Base-by-base conservation (phyloP, 345 rosid species). In the Salix caprea region DNA sequence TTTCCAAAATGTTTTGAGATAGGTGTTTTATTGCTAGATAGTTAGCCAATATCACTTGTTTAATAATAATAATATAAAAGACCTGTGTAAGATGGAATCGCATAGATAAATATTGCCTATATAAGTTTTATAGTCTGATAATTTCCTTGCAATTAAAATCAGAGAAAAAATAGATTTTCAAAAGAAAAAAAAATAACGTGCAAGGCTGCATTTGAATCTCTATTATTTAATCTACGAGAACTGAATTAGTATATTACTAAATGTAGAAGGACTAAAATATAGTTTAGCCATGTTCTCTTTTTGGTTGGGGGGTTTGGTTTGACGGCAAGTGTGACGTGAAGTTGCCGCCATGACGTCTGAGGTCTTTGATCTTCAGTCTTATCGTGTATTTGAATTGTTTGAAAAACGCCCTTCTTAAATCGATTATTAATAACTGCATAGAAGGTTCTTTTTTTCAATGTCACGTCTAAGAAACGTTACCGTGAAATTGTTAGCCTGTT, bases 251-350 rank as follows among this genome's bases (percentile, higher is more conserved):
- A 23, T 9, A 58, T 58, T 4, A 3, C 64, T 10, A 23, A 4
- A 23, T 58, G 28, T 58, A 58, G 28, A n/a, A 1, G 64, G 64
- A 23, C 28, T n/a, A n/a, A 23, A 58, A n/a, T 58, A 58, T n/a
- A 58, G 5, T 58, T 23, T 58, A 24, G 11, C 64, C 5, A 2
- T 23, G 4, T 1, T 58, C 28, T 58, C 9, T 9, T 10, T 11
- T 58, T 24, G 13, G 15, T 0, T 30, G 36, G 14, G 56, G 78
- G 2, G 30, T 76, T 79, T 81, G 28, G 80, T 66, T 86, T 81
- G 86, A 83, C 81, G 60, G 76, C 80, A 81, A 85, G 68, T 82
- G 84, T 85, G 88, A 84, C 89, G 62, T 40, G 65, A 74, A 74
- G 26, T 64, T 74, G 69, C 18, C 61, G 13, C 23, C n/a, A 37